A percentile compares a stretch with the other conserved stretches of the same genome.
These are phyloP conservation scores for Botryotinia narcissicola DNA, from an alignment of 2,329 filamentous ascomycete species.

Conservation along the genomic window DNA sequence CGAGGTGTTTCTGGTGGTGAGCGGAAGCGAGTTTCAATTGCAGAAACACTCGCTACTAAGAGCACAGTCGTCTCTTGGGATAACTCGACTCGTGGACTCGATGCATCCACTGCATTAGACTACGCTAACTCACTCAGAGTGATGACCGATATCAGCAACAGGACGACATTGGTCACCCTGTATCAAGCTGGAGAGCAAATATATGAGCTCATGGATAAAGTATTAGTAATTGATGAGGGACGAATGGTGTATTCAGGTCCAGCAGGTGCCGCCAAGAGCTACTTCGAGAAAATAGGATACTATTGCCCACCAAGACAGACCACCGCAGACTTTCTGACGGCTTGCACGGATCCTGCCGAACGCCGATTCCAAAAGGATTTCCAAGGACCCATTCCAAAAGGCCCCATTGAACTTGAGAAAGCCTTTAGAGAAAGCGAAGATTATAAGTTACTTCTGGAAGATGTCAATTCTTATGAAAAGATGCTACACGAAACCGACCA, in stretches of 20 bases:
- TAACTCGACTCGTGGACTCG: slow-evolving; percentile 76
- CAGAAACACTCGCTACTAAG: slow-evolving; percentile 72
- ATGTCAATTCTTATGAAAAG: slow-evolving; percentile 60
- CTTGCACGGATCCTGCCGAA: slow-evolving; percentile 70
- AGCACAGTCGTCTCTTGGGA: slow-evolving; percentile 75
- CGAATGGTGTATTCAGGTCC: slow-evolving; percentile 65
- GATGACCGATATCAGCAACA: slow-evolving; percentile 74
- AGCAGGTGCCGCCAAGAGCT: slow-evolving; percentile 58
- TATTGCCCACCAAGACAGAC: slow-evolving; percentile 56
- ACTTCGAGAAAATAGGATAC: slow-evolving; percentile 65
- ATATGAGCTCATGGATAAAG: slow-evolving; percentile 75
- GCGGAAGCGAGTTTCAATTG: slow-evolving; percentile 75
- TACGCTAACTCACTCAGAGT: slow-evolving; percentile 68
- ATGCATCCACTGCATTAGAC: slow-evolving; percentile 75
- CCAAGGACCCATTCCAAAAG: slow-evolving; percentile 59
- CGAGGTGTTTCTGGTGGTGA: slow-evolving; percentile 78
- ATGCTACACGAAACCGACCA: slow-evolving; percentile 56
- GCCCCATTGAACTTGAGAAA: slow-evolving; percentile 58
- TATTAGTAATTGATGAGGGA: slow-evolving; percentile 72
- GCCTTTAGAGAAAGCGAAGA: slow-evolving; percentile 63
- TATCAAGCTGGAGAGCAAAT: slow-evolving; percentile 70
- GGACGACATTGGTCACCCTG: slow-evolving; percentile 65
- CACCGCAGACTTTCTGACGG: slow-evolving; percentile 75
- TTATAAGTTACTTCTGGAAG: slow-evolving; percentile 58
- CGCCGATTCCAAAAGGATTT: slow-evolving; percentile 62